phyloP scores from a whole-genome alignment of 306 rosid genomes.

The Dryas alaskensis region DNA sequence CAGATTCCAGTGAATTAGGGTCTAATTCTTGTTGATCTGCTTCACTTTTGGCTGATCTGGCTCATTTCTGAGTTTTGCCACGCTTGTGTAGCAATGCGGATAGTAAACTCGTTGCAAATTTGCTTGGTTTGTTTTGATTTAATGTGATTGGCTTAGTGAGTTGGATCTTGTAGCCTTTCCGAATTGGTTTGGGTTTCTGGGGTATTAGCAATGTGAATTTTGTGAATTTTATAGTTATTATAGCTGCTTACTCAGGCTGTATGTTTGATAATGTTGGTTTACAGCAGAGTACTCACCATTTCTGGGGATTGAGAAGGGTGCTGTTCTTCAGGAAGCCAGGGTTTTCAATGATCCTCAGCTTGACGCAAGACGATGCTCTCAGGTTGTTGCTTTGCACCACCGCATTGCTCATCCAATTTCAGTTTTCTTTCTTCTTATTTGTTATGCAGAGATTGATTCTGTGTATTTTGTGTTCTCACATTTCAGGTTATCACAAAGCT shows the following conservation, averaged over 20 bases:
- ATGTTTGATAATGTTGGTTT: slow-evolving; percentile 26
- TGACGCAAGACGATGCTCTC: slow-evolving; percentile 94
- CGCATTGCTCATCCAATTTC: background rate
- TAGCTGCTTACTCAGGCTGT: background rate
- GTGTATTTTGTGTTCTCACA: slow-evolving; percentile 11
- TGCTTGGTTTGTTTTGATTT: slow-evolving; percentile 22
- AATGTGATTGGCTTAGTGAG: slow-evolving; percentile 24
- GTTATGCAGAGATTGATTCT: slow-evolving; percentile 23
- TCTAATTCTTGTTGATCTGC: slow-evolving; percentile 27
- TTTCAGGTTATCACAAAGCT: slow-evolving; percentile 93
- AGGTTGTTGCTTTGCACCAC: slow-evolving; percentile 47
- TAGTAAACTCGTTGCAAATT: slow-evolving; percentile 14
- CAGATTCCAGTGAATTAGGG: slow-evolving; percentile 33
- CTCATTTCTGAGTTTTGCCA: slow-evolving; percentile 11
- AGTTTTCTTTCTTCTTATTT: slow-evolving; percentile 12
- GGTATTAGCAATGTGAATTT: background rate
- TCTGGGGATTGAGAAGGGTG: slow-evolving; percentile 93
- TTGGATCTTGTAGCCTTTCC: slow-evolving; percentile 28
- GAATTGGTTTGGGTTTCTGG: slow-evolving; percentile 13
- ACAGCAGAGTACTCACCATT: slow-evolving; percentile 89
- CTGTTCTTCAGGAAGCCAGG: slow-evolving; percentile 97
- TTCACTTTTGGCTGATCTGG: slow-evolving; percentile 32
- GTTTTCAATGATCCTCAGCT: slow-evolving; percentile 98
- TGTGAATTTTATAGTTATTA: background rate
- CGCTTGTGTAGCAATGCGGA: slow-evolving; percentile 30